Evolutionary conservation across 176 grass and related monocot genomes (phyloP), one percentile per base, ranked within the genome.

Genomic region (Cenchrus purpureus): DNA sequence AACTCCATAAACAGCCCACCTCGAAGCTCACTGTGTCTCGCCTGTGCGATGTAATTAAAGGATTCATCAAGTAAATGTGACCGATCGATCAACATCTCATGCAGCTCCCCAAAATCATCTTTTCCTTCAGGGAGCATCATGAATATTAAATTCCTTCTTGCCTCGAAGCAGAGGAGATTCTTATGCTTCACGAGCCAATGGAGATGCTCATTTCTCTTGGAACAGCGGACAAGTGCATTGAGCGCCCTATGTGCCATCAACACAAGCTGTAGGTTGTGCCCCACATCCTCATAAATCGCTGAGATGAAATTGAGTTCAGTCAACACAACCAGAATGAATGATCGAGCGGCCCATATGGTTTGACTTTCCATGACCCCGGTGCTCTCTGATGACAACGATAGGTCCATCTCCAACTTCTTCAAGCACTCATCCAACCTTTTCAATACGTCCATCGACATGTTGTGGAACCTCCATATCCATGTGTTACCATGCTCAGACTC

Each of bases 1-100:
- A 99, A 99, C 88, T 99, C 97, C 93, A 99, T 94, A 83, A 99
- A 99, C 19, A 99, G 76, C 28, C 94, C 97, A 60, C 92, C 85
- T 14, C 55, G 97, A 83, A 99, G 85, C 63, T 92, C 88, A 71
- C 5, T 83, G 45, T 90, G 52, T 40, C 65, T 86, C 20, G 90
- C 92, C 54, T 83, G 90, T 10, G 81, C 82, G 7, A 99, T 94
- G 81, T 99, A 99, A 65, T 91, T 92, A 55, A 97, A 99, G 10
- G 93, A 97, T 16, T 99, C 97, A 44, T 89, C 84, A 83, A 99
- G 76, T 60, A 99, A 73, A 66, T 92, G 94, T 0, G 82, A 89
- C 12, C 97, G 80, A 67, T 99, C 97, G 25, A 99, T 99, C 49
- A 99, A 82, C 97, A 99, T 99, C 86, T 99, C 97, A 72, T 99